Conservation (phyloP, 192 early-diverging fungal species). For the Coemansia sp. region DNA sequence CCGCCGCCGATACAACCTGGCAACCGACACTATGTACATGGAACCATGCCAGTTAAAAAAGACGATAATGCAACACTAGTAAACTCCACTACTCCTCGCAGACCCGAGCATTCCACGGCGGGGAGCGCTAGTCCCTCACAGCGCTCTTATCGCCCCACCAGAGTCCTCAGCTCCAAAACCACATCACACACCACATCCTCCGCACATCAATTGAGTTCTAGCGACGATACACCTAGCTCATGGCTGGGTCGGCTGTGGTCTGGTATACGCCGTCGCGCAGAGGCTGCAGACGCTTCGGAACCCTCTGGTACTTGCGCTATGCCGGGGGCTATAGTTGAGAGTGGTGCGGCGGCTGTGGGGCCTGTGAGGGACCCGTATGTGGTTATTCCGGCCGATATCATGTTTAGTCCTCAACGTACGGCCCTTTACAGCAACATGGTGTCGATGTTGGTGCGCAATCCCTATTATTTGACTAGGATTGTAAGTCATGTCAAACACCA, state of each 20-base stretch:
- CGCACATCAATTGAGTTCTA: not conserved
- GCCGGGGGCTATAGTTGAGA: slow-evolving; percentile 20
- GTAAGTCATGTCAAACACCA: slow-evolving; percentile 38
- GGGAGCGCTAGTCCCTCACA: not conserved
- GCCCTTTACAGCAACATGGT: slow-evolving; percentile 39
- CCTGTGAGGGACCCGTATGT: slow-evolving; percentile 24
- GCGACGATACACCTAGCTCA: slow-evolving; percentile 1
- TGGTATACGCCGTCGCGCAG: slow-evolving; percentile 24
- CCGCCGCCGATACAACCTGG: slow-evolving; percentile 4
- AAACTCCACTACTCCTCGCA: not conserved
- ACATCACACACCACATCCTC: not conserved
- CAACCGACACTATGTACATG: not conserved
- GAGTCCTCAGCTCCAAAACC: not conserved
- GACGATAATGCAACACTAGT: slow-evolving; percentile 21
- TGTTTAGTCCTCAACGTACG: slow-evolving; percentile 40
- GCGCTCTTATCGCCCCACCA: not conserved
- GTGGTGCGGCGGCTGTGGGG: slow-evolving; percentile 30
- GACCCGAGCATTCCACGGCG: not conserved
- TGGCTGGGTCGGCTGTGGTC: slow-evolving; percentile 35
- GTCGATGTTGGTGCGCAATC: slow-evolving; percentile 32
- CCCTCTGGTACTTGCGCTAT: not conserved
- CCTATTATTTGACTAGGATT: slow-evolving; percentile 43
- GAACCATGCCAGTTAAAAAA: slow-evolving; percentile 12
- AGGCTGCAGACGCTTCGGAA: not conserved
- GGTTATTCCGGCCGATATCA: slow-evolving; percentile 46